A percentile compares a stretch with the other conserved stretches of the same genome.
Conservation (phyloP, 2,329 filamentous ascomycete genomes). For the Beauveria varroae region DNA sequence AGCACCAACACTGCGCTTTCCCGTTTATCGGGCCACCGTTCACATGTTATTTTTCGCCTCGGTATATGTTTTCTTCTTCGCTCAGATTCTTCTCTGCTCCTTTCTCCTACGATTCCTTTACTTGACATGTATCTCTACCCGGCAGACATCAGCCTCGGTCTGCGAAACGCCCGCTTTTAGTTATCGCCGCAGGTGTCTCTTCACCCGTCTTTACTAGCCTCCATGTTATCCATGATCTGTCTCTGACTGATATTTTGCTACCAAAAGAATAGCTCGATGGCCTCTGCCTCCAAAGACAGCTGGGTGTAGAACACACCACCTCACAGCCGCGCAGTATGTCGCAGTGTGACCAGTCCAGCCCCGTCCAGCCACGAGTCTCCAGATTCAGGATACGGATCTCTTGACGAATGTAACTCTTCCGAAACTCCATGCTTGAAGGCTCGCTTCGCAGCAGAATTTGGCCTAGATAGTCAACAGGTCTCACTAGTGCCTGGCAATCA, state of each 20-base stretch:
- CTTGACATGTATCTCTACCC: constrained; percentile 11
- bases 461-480: constrained; percentile 5
- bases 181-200: neutral
- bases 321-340: neutral
- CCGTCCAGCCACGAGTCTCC: neutral
- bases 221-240: neutral
- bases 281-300: neutral
- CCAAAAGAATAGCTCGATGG: constrained; percentile 1
- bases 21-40: neutral
- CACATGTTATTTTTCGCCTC: neutral
- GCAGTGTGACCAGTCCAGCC: constrained; percentile 1
- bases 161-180: neutral
- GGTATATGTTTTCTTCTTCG: neutral
- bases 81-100: neutral
- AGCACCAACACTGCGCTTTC: neutral
- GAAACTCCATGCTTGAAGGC: neutral
- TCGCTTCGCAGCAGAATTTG: neutral
- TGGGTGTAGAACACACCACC: constrained; percentile 6
- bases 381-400: constrained; percentile 25
- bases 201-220: neutral
- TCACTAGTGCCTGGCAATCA: neutral
- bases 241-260: neutral
- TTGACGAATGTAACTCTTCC: constrained; percentile 14
- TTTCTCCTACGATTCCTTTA: neutral
- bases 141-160: neutral